Base-by-base conservation (phyloP, 75 land plant genomes). In the Pseudotsuga menziesii region DNA sequence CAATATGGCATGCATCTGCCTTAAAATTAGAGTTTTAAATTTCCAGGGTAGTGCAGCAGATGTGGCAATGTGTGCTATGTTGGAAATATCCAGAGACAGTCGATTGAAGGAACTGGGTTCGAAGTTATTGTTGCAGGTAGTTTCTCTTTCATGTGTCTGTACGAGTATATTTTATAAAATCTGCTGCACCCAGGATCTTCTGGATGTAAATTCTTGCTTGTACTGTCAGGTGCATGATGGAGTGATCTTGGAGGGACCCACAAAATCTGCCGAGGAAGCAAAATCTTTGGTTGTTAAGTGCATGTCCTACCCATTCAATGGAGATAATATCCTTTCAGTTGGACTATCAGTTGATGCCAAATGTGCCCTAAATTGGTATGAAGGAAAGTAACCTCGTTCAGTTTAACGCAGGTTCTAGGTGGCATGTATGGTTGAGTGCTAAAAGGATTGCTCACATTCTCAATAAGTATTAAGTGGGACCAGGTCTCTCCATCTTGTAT, bases 51-150 rank as follows among this genome's bases (percentile, higher is more conserved):
- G 99, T 86, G 99, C 99, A 74, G 99, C 99, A 69, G 99, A 96
- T 88, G 95, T 96, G 82, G 99, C 99, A 12, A 96, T 96, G 99
- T 95, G 98, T 81, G 99, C 99, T 12, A 96, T 96, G 98, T 82
- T 96, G 32, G 92, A 96, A 79, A 94, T 96, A 48, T 79, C 85
- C 35, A 83, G 80, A 26, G 94, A 90, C 82, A 57, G 58, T 29
- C 85, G 78, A 13, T 80, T 96, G 39, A 89, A 88, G 77, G 88
- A 92, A 71, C 95, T 96, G 73, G 98, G 98, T 16, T 96, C 95
- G 98, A 96, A 77, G 77, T 85, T 96, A 15, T 77, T 96, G 16
- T 79, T 96, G 77, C 99, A 96, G 99, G 99, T 96, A 52, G 5
- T 4, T 72, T 4, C 17, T 48, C 63, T 17, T 44, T 78, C 64